phyloP scores from a whole-genome alignment of 31 red algal genomes.

The Odonthalia washingtoniensis region DNA sequence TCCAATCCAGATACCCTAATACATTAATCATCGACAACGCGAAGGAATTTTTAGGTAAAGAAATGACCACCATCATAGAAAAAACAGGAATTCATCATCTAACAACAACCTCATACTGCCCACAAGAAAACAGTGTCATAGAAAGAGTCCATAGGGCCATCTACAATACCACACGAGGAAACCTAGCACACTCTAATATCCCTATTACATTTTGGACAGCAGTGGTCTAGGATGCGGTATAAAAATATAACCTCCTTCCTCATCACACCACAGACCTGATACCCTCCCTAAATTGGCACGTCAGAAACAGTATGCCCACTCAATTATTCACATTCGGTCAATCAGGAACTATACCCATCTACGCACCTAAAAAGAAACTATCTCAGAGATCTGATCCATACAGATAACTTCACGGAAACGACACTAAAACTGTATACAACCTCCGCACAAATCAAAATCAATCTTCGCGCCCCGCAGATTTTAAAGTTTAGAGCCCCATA shows the following conservation, averaged over 20 bases:
- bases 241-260: constrained; percentile 49
- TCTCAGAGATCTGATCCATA: constrained; percentile 15
- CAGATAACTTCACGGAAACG: constrained; percentile 17
- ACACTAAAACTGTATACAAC: not conserved
- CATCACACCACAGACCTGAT: constrained; percentile 2
- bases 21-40: too few relatives aligned
- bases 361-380: constrained; percentile 33
- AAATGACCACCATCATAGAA: not conserved
- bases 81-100: not conserved
- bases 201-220: constrained; percentile 10
- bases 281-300: constrained; percentile 27
- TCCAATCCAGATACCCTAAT: too few relatives aligned
- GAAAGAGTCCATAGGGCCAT: constrained; percentile 25
- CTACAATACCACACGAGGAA: constrained; percentile 24
- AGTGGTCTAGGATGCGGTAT: not conserved
- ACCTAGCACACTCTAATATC: not conserved
- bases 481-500: not conserved
- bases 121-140: constrained; percentile 26
- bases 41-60: not conserved
- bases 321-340: constrained; percentile 29
- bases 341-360: not conserved
- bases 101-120: constrained; percentile 22
- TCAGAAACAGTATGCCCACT: not conserved
- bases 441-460: not conserved
- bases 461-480: not conserved